phyloP scores from a whole-genome alignment of 345 rosid genomes.

The Cardamine resedifolia region DNA sequence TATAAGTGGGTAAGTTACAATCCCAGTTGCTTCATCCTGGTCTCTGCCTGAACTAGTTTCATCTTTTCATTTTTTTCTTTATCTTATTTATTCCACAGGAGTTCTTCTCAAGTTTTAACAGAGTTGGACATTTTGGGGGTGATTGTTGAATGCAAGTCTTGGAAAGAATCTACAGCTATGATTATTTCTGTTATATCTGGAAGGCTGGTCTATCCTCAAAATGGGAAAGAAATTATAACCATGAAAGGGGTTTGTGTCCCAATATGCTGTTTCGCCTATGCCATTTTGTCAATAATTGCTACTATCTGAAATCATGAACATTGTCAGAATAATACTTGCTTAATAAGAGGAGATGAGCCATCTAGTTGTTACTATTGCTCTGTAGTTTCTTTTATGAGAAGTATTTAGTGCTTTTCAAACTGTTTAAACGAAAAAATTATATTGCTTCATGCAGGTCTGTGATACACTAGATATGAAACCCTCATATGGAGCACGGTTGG shows the following conservation, averaged over 20 bases:
- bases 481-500: constrained; percentile 55
- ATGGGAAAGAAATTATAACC: constrained; percentile 53
- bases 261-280: constrained; percentile 20
- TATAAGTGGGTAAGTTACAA: constrained; percentile 43
- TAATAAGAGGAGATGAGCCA: constrained; percentile 25
- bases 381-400: background rate
- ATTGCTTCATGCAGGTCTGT: constrained; percentile 41
- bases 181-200: constrained; percentile 47
- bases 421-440: background rate
- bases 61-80: constrained; percentile 10
- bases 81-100: constrained; percentile 45
- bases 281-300: constrained; percentile 11
- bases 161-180: constrained; percentile 57
- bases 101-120: constrained; percentile 48
- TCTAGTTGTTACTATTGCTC: constrained; percentile 8
- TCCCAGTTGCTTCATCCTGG: background rate
- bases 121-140: constrained; percentile 52
- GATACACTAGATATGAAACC: constrained; percentile 46
- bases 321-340: constrained; percentile 6
- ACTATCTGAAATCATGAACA: constrained; percentile 23
- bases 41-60: background rate
- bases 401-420: background rate
- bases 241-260: constrained; percentile 53
- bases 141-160: constrained; percentile 61
- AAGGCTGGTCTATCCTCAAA: constrained; percentile 52